Base-by-base conservation (phyloP, 2,329 filamentous ascomycete genomes). In the Parastagonospora avenae region DNA sequence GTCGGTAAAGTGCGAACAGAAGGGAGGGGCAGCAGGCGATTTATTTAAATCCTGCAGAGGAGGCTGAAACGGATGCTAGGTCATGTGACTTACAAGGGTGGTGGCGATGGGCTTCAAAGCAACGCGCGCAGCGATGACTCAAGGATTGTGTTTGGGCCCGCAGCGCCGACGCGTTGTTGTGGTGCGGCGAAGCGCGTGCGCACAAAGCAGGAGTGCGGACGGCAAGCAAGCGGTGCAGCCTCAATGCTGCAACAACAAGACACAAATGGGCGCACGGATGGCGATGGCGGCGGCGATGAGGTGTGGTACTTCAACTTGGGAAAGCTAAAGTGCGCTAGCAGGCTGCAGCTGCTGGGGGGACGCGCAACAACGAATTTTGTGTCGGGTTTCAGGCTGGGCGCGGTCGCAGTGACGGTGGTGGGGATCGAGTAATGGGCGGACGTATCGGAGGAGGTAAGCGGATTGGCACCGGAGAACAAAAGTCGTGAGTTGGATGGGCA, bases 41-140 rank as follows among this genome's bases (percentile, higher is more conserved):
- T 63, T 64, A 48, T 42, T 48, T 48, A 42, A 48, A 48, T 37
- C 58, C 60, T 60, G 59, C 41, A 43, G 51, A 57, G 51, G 59
- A 63, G 55, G 65, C 64, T 67, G 66, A 68, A 65, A 68, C 62
- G 49, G 30, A 41, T 30, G 29, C 6, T 32, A 35, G 52, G 40
- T 49, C 68, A 71, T 64, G 69, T 71, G 69, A 72, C 62, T 64
- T 68, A 70, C 66, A 57, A 46, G 57, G 57, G 62, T 55, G 65
- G 66, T 62, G 64, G 62, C 62, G 62, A 60, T 57, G 60, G 59
- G 53, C 38, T 52, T 52, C 47, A 50, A 53, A 58, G 61, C 50
- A 48, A 35, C 38, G 54, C 49, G 49, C 42, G 58, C 50, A 54
- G 48, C 31, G 60, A 61, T 70, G 67, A 71, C 61, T 69, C 66